phyloP scores from a whole-genome alignment of 805 yeast genomes.

The Wickerhamiella shivajii region DNA sequence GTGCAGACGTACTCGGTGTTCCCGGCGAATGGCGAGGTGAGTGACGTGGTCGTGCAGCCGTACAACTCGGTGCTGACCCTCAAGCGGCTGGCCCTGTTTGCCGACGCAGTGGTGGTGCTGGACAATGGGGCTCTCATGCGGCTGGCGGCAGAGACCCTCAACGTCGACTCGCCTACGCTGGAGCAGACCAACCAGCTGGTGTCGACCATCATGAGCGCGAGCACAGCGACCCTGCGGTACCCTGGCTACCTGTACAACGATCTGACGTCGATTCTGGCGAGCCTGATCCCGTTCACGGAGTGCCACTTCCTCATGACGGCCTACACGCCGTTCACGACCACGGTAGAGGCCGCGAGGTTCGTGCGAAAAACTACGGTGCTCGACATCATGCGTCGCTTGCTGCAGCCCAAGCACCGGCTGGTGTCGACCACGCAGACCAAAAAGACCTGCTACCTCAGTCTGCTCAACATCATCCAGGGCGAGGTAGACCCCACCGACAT shows the following conservation, averaged over 20 bases:
- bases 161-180: slow-evolving; percentile 47
- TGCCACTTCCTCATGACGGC: slow-evolving; percentile 61
- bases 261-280: slow-evolving; percentile 62
- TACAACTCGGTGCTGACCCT: slow-evolving; percentile 79
- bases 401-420: slow-evolving; percentile 67
- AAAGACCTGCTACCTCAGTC: slow-evolving; percentile 42
- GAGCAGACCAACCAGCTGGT: slow-evolving; percentile 74
- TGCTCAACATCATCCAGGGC: slow-evolving; percentile 57
- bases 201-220: slow-evolving; percentile 66
- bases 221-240: slow-evolving; percentile 77
- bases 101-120: slow-evolving; percentile 79
- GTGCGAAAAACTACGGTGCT: slow-evolving; percentile 62
- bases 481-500: slow-evolving; percentile 56
- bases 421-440: slow-evolving; percentile 34
- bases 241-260: slow-evolving; percentile 89
- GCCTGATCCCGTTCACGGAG: slow-evolving; percentile 74
- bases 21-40: slow-evolving; percentile 61
- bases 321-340: slow-evolving; percentile 57
- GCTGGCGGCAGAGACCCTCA: slow-evolving; percentile 50
- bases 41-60: slow-evolving; percentile 97
- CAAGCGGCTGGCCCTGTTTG: slow-evolving; percentile 63
- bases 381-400: slow-evolving; percentile 69
- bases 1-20: slow-evolving; percentile 77
- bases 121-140: slow-evolving; percentile 76
- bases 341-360: slow-evolving; percentile 45